Evolutionary conservation across 495 filamentous ascomycete species (phyloP), one percentile per base, ranked within the genome.

Genomic region (Hyaloscypha variabilis): DNA sequence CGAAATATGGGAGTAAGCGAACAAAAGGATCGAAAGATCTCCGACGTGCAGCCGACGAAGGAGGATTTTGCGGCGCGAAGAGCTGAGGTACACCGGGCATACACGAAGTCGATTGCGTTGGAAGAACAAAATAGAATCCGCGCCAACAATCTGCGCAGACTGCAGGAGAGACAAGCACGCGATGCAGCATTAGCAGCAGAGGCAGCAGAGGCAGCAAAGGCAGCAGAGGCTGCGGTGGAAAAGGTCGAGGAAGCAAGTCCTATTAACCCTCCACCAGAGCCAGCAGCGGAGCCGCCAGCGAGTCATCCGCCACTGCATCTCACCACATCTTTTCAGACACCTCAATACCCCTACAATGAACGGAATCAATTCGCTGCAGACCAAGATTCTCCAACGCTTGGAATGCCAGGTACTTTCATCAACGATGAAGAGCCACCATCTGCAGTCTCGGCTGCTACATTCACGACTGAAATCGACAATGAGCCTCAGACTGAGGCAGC

Each of bases 11-110:
- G 21, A 78, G 77, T 17, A 67, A 70, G 24, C 58, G 83, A 66
- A 55, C 77, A 17, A 65, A 71, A 29, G 61, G 75, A 39, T 64
- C 74, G 80, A 53, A 84, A 82, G 67, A 76, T 82, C 59, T 76
- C 79, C 11, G 14, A 69, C 55, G 25, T 42, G 8, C 65, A 52
- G 76, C 92, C 58, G 88, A 87, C 0, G 85, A 53, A 85, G 62
- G 89, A 93, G 30, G 90, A 96, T 74, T 94, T 93, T 70, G 91
- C 85, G 39, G 89, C 88, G 53, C 83, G 91, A 29, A 83, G 91
- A 57, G 89, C 90, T 64, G 86, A 83, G 51, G 94, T 94, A 63
- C 88, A 92, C 69, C 85, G 91, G 54, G 91, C 91, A 1, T 91
- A 94, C 67, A 93, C 88, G 54, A 88, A 88, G 62, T 90, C 88